A percentile compares a stretch with the other conserved stretches of the same genome.
These are phyloP conservation scores for Entomophthora muscae DNA, from an alignment of 371 early-diverging fungal species.

Conservation along the genomic window DNA sequence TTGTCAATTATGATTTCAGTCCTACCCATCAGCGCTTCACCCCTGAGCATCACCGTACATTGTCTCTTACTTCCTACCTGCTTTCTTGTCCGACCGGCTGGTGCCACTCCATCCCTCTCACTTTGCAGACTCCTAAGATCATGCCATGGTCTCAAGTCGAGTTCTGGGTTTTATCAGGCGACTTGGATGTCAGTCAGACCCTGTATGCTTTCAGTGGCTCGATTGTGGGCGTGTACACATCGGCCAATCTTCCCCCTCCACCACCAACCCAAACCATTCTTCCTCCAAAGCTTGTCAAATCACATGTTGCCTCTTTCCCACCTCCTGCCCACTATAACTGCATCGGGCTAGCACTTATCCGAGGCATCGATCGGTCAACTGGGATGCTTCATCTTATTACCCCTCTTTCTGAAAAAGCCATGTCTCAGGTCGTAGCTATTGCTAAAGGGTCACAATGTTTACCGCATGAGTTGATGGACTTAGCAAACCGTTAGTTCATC, in stretches of 20 bases:
- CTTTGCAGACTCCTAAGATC: constrained; percentile 32
- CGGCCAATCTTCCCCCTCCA: neutral
- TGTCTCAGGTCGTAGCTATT: neutral
- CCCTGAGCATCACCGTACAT: constrained; percentile 25
- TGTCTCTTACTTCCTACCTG: constrained; percentile 22
- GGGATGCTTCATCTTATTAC: constrained; percentile 41
- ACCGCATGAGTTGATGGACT: neutral
- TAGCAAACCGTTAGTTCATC: too few species aligned
- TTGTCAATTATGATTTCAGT: constrained; percentile 1
- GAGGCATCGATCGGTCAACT: constrained; percentile 40
- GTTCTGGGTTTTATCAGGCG: constrained; percentile 28
- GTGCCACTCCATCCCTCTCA: constrained; percentile 15
- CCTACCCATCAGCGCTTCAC: constrained; percentile 7
- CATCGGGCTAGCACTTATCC: constrained; percentile 51
- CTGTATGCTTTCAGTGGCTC: constrained; percentile 54
- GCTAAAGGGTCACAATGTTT: neutral
- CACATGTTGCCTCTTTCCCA: constrained; percentile 25
- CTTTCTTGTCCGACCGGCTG: constrained; percentile 4
- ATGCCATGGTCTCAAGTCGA: constrained; percentile 41
- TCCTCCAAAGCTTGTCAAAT: constrained; percentile 13
- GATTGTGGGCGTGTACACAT: constrained; percentile 32
- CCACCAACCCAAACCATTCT: neutral
- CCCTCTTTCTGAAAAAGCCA: constrained; percentile 23
- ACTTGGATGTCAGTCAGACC: constrained; percentile 47
- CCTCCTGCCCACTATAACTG: constrained; percentile 30